phyloP scores from a whole-genome alignment of 2,329 filamentous ascomycete species.

The Aspergillus sp. region DNA sequence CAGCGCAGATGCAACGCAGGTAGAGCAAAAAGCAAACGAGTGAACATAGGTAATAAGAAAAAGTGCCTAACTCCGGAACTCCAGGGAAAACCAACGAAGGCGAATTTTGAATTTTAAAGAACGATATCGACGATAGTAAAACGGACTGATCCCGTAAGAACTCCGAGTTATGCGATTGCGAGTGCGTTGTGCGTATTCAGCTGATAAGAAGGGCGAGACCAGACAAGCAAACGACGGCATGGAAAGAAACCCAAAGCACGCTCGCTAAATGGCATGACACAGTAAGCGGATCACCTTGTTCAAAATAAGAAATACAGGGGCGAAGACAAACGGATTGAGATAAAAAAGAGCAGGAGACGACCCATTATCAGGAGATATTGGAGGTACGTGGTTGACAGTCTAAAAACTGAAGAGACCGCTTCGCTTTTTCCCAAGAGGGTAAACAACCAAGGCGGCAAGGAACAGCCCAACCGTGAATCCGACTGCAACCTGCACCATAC shows the following conservation, averaged over 20 bases:
- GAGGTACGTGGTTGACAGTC: neutral
- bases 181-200: neutral
- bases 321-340: neutral
- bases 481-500: constrained; percentile 51
- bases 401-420: constrained; percentile 51
- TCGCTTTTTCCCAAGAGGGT: constrained; percentile 50
- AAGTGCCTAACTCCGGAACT: neutral
- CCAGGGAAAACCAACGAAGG: neutral
- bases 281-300: neutral
- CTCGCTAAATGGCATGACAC: neutral
- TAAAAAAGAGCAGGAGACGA: neutral
- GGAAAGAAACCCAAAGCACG: neutral
- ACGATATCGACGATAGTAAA: neutral
- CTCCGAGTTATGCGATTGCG: neutral
- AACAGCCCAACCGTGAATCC: constrained; percentile 53
- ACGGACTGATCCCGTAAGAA: neutral
- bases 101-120: neutral
- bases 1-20: no score
- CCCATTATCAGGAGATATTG: neutral
- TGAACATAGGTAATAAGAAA: no score
- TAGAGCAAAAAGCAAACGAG: no score
- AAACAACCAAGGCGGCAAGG: constrained; percentile 49
- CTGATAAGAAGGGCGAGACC: neutral
- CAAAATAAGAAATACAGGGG: neutral
- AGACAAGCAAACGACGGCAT: neutral